Evolutionary conservation across 2,329 filamentous ascomycete genomes (phyloP).

Genomic region (Fusarium keratoplasticum): DNA sequence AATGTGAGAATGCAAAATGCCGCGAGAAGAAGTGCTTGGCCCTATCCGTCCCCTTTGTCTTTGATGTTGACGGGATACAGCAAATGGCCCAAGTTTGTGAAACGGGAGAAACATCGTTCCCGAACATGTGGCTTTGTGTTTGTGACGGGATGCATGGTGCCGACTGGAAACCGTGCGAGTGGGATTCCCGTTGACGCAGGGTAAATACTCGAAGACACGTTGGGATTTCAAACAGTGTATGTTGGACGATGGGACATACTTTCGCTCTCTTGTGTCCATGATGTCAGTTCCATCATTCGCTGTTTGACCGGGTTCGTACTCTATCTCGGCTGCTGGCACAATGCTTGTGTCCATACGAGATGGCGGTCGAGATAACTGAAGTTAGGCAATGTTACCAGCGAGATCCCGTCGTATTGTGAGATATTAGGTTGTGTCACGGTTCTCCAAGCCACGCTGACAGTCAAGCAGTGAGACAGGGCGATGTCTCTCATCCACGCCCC

Average conservation of each 20-base stretch:
- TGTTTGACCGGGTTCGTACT: slow-evolving; percentile 16
- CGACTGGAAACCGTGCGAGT: slow-evolving; percentile 35
- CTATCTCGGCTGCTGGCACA: slow-evolving; percentile 27
- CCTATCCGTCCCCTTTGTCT: not conserved
- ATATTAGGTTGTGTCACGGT: slow-evolving; percentile 20
- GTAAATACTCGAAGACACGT: not conserved
- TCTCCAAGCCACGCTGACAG: slow-evolving; percentile 24
- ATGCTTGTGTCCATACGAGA: slow-evolving; percentile 8
- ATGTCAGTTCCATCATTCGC: slow-evolving; percentile 12
- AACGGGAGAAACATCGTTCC: slow-evolving; percentile 4
- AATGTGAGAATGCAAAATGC: not conserved
- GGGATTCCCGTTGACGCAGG: slow-evolving; percentile 8
- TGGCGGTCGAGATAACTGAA: slow-evolving; percentile 13
- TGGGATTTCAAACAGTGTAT: not conserved
- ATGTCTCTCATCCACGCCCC: slow-evolving; percentile 4
- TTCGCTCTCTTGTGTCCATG: slow-evolving; percentile 1
- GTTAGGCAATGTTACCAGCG: slow-evolving; percentile 19
- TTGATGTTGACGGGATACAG: not conserved
- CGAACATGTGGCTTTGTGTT: slow-evolving; percentile 6
- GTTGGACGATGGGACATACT: not conserved
- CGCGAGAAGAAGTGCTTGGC: not conserved
- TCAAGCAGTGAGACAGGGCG: slow-evolving; percentile 20
- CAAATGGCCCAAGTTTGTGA: not conserved
- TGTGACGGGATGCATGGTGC: slow-evolving; percentile 20
- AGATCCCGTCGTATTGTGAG: slow-evolving; percentile 19